Conservation (phyloP, 768 basidiomycete species). For the Hericium erinaceus region DNA sequence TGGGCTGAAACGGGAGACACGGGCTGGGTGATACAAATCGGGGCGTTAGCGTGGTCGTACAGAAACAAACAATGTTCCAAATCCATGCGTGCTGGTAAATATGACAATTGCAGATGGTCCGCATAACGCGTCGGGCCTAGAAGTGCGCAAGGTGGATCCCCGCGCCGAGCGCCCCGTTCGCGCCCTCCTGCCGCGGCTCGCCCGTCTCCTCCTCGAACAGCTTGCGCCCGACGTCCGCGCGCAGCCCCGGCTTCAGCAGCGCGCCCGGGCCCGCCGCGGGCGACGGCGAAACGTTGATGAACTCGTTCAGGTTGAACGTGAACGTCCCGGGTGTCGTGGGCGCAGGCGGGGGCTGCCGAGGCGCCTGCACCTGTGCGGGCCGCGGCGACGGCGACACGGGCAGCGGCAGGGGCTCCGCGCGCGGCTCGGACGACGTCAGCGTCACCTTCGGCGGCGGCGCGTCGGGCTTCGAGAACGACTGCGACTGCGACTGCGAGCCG, state of each 20-base stretch:
- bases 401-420: slow-evolving; percentile 5
- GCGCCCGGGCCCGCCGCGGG: slow-evolving; percentile 10
- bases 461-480: background rate
- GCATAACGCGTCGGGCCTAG: background rate
- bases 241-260: slow-evolving; percentile 11
- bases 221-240: slow-evolving; percentile 11
- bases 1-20: background rate
- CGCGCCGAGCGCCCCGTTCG: slow-evolving; percentile 11
- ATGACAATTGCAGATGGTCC: slow-evolving; percentile 17
- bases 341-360: background rate
- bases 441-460: slow-evolving; percentile 5
- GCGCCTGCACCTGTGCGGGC: background rate
- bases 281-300: slow-evolving; percentile 17
- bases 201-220: slow-evolving; percentile 14
- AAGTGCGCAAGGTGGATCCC: slow-evolving; percentile 14
- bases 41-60: slow-evolving; percentile 5
- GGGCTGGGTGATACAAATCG: slow-evolving; percentile 10
- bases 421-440: slow-evolving; percentile 13
- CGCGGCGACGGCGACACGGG: slow-evolving; percentile 1
- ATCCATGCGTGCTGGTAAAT: slow-evolving; percentile 15
- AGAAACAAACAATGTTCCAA: slow-evolving; percentile 8
- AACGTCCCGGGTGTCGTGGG: slow-evolving; percentile 14
- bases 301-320: slow-evolving; percentile 16
- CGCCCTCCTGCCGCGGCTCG: slow-evolving; percentile 7
- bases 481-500: slow-evolving; percentile 4